phyloP scores from a whole-genome alignment of 768 basidiomycete genomes.

The Exidia glandulosa region DNA sequence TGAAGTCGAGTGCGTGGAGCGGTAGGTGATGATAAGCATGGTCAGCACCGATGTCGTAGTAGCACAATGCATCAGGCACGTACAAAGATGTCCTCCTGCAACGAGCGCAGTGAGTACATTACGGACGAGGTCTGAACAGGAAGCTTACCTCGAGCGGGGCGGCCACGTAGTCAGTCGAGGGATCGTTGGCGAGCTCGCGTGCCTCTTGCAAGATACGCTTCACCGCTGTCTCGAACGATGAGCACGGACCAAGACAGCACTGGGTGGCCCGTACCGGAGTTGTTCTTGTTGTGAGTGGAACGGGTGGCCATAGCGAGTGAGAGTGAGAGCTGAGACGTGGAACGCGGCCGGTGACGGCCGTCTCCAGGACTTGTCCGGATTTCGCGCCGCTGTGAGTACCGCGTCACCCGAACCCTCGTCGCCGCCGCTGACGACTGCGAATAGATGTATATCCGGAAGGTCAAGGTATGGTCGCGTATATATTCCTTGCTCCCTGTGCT shows the following conservation, averaged over 20 bases:
- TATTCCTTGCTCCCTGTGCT: conserved; percentile 27
- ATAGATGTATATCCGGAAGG: conserved; percentile 66
- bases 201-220: conserved; percentile 98
- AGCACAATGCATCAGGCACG: conserved; percentile 20
- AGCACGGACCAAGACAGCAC: not conserved
- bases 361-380: conserved; percentile 1
- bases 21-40: conserved; percentile 9
- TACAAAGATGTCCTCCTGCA: conserved; percentile 81
- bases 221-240: conserved; percentile 43
- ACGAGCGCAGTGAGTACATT: not conserved
- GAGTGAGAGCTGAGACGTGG: not conserved
- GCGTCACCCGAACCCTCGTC: no score
- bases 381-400: not conserved
- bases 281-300: conserved; percentile 72
- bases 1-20: no score
- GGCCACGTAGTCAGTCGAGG: conserved; percentile 78
- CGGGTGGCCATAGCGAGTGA: conserved; percentile 15
- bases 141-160: conserved; percentile 58
- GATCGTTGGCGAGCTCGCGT: conserved; percentile 73
- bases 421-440: no score
- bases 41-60: conserved; percentile 1
- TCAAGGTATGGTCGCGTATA: conserved; percentile 72
- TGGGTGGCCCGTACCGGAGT: conserved; percentile 49
- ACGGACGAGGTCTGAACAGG: not conserved
- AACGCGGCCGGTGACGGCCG: conserved; percentile 1